A percentile compares a stretch with the other conserved stretches of the same genome.
Conservation (phyloP, 495 filamentous ascomycete genomes). For the Paragyromitra xinjiangensis region DNA sequence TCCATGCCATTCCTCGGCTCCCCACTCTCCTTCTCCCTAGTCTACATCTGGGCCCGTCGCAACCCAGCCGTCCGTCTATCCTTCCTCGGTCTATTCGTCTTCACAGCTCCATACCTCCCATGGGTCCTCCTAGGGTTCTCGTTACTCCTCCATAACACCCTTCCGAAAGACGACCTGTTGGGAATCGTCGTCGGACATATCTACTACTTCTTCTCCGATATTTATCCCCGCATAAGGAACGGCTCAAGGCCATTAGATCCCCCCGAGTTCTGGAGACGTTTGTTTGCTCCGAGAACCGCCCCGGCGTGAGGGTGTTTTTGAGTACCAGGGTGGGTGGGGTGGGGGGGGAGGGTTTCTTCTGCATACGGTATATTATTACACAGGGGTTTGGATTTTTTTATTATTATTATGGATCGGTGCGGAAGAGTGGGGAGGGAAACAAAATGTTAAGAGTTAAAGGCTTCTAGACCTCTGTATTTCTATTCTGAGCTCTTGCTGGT, state of each 20-base stretch:
- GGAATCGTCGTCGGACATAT: conserved; percentile 93
- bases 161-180: conserved; percentile 95
- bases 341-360: neutral
- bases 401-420: neutral
- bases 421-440: neutral
- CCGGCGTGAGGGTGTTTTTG: conserved; percentile 16
- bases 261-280: conserved; percentile 85
- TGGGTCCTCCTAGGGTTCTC: conserved; percentile 96
- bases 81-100: conserved; percentile 88
- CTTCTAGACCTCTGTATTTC: conserved; percentile 35
- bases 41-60: conserved; percentile 97
- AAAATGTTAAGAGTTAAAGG: neutral
- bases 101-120: conserved; percentile 91
- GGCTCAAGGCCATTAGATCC: conserved; percentile 89
- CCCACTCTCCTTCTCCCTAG: conserved; percentile 85
- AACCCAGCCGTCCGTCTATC: conserved; percentile 92
- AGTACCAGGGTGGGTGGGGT: neutral
- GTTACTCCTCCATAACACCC: conserved; percentile 79
- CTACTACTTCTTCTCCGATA: conserved; percentile 98
- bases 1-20: conserved; percentile 92
- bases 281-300: conserved; percentile 68
- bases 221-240: conserved; percentile 88
- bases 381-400: neutral
- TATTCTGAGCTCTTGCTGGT: conserved; percentile 16
- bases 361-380: conserved; percentile 4